Evolutionary conservation across 257 asterid species (phyloP).

Genomic region (Scutellaria baicalensis): DNA sequence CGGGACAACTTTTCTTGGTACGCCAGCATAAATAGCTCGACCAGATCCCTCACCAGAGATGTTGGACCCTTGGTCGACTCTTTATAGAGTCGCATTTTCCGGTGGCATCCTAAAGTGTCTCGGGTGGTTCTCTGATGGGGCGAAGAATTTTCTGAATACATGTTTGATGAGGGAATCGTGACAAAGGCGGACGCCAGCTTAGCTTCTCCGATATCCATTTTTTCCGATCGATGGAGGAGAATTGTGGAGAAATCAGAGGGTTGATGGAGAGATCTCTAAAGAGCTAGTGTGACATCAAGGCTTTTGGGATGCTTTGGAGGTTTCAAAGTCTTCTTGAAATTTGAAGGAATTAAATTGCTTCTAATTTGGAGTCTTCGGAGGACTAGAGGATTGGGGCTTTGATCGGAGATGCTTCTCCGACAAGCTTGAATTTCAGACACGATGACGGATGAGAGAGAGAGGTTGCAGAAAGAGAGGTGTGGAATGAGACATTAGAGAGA

Average conservation of each 20-base stretch:
- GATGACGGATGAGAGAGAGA: too few species aligned
- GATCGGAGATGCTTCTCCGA: too few species aligned
- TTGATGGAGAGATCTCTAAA: conserved; percentile 43
- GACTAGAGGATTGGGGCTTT: too few species aligned
- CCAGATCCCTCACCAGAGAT: conserved; percentile 65
- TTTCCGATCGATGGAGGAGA: conserved; percentile 18
- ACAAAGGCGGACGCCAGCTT: conserved; percentile 55
- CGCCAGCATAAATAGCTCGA: conserved; percentile 88
- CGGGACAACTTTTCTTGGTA: conserved; percentile 38
- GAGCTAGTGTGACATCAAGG: conserved; percentile 40
- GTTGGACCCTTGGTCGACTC: conserved; percentile 58
- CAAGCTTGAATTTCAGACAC: neutral
- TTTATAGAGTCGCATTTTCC: conserved; percentile 55
- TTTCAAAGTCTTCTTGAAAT: neutral
- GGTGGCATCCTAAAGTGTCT: conserved; percentile 58
- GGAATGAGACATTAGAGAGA: too few species aligned
- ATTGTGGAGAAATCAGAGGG: neutral
- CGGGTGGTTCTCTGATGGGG: conserved; percentile 37
- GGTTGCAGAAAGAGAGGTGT: too few species aligned
- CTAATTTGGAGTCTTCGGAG: too few species aligned
- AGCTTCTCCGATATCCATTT: conserved; percentile 72
- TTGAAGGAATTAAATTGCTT: too few species aligned
- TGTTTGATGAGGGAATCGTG: conserved; percentile 48
- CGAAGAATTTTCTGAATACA: conserved; percentile 40
- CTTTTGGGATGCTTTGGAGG: too few species aligned